phyloP scores from a whole-genome alignment of 1,284 basidiomycete genomes.

The Flammula alnicola region DNA sequence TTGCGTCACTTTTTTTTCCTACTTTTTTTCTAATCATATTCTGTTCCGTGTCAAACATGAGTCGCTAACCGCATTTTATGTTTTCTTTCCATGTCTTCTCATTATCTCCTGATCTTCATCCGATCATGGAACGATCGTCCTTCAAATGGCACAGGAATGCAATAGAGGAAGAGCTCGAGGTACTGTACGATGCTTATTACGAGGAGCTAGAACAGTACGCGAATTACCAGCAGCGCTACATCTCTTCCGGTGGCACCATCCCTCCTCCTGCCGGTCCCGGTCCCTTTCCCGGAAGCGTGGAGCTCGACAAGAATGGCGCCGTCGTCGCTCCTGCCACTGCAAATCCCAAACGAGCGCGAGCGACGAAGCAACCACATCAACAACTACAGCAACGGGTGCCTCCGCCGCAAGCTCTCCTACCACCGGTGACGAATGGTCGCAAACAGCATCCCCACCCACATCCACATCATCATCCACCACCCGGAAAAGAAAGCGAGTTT shows the following conservation, averaged over 20 bases:
- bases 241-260: constrained; percentile 82
- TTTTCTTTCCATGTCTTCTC: constrained; percentile 21
- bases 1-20: too few relatives aligned
- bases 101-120: constrained; percentile 32
- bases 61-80: constrained; percentile 21
- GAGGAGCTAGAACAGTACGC: constrained; percentile 99
- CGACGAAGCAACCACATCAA: constrained; percentile 37
- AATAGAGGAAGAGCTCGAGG: constrained; percentile 98
- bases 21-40: constrained; percentile 24
- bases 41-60: constrained; percentile 13
- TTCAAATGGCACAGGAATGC: constrained; percentile 66
- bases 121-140: constrained; percentile 28
- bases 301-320: constrained; percentile 89
- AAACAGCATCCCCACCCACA: constrained; percentile 41
- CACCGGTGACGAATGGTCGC: constrained; percentile 48
- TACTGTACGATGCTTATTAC: constrained; percentile 99
- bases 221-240: constrained; percentile 94
- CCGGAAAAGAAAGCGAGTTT: constrained; percentile 61
- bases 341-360: constrained; percentile 36
- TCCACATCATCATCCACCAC: constrained; percentile 31
- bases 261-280: constrained; percentile 94
- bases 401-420: constrained; percentile 23
- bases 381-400: constrained; percentile 36
- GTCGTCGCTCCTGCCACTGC: constrained; percentile 69
- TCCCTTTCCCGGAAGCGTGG: constrained; percentile 97